Conservation (phyloP, 2,329 filamentous ascomycete species). For the Aspergillus fischeri region DNA sequence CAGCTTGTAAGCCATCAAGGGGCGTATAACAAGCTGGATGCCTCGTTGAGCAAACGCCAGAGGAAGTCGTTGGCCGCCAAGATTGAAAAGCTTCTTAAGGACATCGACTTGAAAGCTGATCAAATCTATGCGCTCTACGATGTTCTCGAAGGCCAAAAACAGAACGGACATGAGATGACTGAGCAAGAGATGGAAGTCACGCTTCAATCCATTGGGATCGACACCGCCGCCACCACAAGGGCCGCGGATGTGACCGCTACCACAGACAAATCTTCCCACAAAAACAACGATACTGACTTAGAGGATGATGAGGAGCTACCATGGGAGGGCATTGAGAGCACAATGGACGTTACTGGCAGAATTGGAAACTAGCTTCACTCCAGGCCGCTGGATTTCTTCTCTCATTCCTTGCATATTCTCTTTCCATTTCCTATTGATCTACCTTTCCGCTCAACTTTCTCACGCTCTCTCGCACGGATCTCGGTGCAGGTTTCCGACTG, state of each 20-base stretch:
- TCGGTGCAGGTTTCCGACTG: constrained; percentile 14
- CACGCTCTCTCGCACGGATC: neutral
- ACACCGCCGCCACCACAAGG: constrained; percentile 14
- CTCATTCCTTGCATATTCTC: neutral
- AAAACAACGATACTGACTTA: constrained; percentile 16
- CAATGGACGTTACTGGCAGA: constrained; percentile 34
- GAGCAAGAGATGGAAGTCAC: constrained; percentile 63
- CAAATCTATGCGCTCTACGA: constrained; percentile 82
- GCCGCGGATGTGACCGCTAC: constrained; percentile 25
- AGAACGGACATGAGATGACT: constrained; percentile 58
- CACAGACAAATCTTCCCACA: constrained; percentile 25
- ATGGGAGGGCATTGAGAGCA: constrained; percentile 43
- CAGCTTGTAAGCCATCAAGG: constrained; percentile 60
- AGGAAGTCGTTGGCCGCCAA: constrained; percentile 58
- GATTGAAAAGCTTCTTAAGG: constrained; percentile 59
- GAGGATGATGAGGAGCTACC: constrained; percentile 38
- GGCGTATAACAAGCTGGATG: constrained; percentile 63
- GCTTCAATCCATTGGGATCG: constrained; percentile 45
- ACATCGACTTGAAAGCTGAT: constrained; percentile 68
- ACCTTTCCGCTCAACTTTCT: neutral
- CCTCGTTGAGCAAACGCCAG: constrained; percentile 60
- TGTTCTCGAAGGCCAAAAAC: constrained; percentile 75
- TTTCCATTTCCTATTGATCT: neutral
- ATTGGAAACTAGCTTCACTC: constrained; percentile 11
- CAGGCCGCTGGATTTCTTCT: neutral